Conservation (phyloP, 2,329 filamentous ascomycete genomes). For the Colletotrichum salicis region DNA sequence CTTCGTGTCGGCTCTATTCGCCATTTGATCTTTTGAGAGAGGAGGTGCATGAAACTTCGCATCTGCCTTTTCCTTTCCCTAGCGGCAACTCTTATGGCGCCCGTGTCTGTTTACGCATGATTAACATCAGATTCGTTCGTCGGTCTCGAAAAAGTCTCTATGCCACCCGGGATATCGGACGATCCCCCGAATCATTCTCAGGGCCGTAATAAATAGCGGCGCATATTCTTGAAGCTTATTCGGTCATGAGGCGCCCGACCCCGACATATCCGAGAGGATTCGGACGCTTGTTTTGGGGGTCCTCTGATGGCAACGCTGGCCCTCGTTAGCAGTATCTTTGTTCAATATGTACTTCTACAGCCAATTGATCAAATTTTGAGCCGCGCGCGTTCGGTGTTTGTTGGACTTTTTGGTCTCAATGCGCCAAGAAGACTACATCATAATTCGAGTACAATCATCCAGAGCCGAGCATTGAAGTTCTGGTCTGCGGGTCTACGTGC, state of each 20-base stretch:
- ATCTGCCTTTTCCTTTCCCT: not conserved
- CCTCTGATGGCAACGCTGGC: not conserved
- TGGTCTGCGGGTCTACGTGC: not conserved
- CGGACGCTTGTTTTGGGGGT: not conserved
- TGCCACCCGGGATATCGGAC: slow-evolving; percentile 4
- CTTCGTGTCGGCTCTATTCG: not conserved
- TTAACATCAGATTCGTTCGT: not conserved
- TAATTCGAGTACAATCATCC: not conserved
- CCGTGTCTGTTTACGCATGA: not conserved
- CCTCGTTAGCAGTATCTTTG: not conserved
- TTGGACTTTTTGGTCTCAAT: not conserved
- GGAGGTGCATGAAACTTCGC: slow-evolving; percentile 18
- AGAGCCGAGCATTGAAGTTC: not conserved
- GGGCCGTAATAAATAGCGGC: not conserved
- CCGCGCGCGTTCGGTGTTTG: not conserved
- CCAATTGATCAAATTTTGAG: not conserved
- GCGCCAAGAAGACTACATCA: not conserved
- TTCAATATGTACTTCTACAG: not conserved
- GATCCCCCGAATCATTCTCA: not conserved
- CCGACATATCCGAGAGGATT: slow-evolving; percentile 25
- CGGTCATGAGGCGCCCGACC: not conserved
- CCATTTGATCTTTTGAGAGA: not conserved
- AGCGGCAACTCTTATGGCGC: no score
- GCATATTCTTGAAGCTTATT: not conserved
- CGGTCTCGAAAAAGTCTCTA: not conserved